Percentiles rank a stretch among this genome's conserved stretches.
Evolutionary conservation across 495 filamentous ascomycete species (phyloP).

Genomic region (Talaromyces borbonicus): DNA sequence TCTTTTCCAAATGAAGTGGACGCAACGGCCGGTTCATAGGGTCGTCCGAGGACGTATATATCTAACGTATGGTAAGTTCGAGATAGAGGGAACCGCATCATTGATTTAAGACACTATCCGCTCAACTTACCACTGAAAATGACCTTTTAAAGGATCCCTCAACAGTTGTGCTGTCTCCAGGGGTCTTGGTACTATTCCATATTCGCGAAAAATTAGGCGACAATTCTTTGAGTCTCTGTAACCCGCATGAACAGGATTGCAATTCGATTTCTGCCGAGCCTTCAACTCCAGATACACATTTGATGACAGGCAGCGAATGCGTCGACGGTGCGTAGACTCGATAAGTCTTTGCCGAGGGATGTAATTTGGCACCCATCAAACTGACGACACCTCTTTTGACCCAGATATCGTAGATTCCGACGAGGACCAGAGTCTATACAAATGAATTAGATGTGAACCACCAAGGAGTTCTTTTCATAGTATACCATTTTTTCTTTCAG

Average conservation of each 20-base stretch:
- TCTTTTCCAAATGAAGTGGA: conserved; percentile 51
- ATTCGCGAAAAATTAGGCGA: conserved; percentile 62
- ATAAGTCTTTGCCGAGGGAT: conserved; percentile 38
- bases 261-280: conserved; percentile 42
- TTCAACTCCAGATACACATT: conserved; percentile 38
- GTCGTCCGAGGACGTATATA: conserved; percentile 39
- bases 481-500: conserved; percentile 36
- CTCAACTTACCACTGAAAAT: conserved; percentile 37
- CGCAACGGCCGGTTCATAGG: conserved; percentile 42
- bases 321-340: conserved; percentile 65
- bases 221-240: conserved; percentile 49
- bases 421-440: conserved; percentile 49
- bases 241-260: conserved; percentile 40
- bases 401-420: conserved; percentile 67
- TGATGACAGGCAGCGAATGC: conserved; percentile 66
- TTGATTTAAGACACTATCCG: too few species aligned
- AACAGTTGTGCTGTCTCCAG: conserved; percentile 29
- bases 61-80: conserved; percentile 17
- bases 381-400: conserved; percentile 55
- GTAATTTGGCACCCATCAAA: conserved; percentile 54
- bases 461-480: not conserved
- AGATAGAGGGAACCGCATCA: too few species aligned
- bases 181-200: conserved; percentile 52
- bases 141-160: conserved; percentile 23
- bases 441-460: not conserved